These are phyloP conservation scores for Sporothrix pseudoabietina DNA, from an alignment of 2,329 filamentous ascomycete genomes.

Conservation along the genomic window DNA sequence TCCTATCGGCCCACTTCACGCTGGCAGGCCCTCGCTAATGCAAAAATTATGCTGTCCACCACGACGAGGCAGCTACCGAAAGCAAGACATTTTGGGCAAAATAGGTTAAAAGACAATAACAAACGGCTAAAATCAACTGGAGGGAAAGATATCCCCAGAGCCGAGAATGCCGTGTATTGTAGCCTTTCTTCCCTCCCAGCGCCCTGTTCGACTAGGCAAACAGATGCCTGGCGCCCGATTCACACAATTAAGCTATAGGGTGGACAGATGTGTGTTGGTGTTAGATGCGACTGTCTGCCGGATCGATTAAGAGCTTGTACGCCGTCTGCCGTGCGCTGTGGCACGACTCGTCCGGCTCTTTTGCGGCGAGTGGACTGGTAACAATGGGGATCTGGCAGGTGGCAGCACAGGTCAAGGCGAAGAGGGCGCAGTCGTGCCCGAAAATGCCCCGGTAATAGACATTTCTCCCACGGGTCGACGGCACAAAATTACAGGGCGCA, in stretches of 20 bases:
- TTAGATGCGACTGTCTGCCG: constrained; percentile 25
- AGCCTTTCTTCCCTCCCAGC: background rate
- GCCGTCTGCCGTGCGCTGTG: constrained; percentile 26
- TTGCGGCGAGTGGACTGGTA: constrained; percentile 9
- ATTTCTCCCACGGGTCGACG: background rate
- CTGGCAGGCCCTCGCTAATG: background rate
- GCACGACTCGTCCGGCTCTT: constrained; percentile 24
- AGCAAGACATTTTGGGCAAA: background rate
- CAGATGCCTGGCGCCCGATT: background rate
- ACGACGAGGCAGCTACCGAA: background rate
- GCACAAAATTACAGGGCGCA: background rate
- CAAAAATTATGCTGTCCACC: constrained; percentile 12
- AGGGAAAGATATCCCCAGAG: background rate
- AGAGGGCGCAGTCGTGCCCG: background rate
- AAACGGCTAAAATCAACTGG: background rate
- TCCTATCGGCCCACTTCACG: background rate
- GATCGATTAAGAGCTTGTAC: constrained; percentile 28
- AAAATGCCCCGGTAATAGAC: background rate
- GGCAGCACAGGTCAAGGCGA: background rate
- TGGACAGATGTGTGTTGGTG: constrained; percentile 6
- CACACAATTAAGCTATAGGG: constrained; percentile 12
- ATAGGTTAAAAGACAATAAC: background rate
- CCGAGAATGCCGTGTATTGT: constrained; percentile 5
- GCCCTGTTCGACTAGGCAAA: background rate
- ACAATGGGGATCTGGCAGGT: background rate